Percentiles rank a stretch among this genome's conserved stretches.
Evolutionary conservation across 768 basidiomycete genomes (phyloP).

Genomic region (Trametes meyenii): DNA sequence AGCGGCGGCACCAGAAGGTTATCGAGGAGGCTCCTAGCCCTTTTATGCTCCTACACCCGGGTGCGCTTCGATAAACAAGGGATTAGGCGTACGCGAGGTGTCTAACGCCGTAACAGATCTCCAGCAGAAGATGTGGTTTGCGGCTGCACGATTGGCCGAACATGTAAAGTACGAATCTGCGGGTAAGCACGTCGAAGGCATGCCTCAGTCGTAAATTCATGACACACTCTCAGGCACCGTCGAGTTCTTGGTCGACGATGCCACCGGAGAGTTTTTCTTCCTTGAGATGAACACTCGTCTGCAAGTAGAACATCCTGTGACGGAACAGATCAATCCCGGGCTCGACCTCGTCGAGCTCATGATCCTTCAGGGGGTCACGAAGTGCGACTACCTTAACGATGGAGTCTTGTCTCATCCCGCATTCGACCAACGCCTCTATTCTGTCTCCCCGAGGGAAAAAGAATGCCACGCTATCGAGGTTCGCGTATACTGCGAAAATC

Average conservation of each 20-base stretch:
- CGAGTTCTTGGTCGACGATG: conserved; percentile 64
- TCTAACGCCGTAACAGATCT: conserved; percentile 38
- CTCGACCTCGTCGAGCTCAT: conserved; percentile 68
- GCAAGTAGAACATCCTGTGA: conserved; percentile 70
- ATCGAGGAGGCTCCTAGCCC: conserved; percentile 72
- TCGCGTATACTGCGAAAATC: conserved; percentile 66
- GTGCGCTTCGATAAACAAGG: conserved; percentile 33
- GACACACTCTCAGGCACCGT: conserved; percentile 49
- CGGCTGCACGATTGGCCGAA: conserved; percentile 52
- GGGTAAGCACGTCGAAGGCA: conserved; percentile 37
- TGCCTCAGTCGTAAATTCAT: not conserved
- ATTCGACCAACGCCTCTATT: conserved; percentile 45
- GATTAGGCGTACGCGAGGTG: not conserved
- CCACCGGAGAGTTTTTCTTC: conserved; percentile 59
- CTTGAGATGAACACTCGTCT: conserved; percentile 75
- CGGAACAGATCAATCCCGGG: conserved; percentile 54
- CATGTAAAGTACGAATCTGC: conserved; percentile 60
- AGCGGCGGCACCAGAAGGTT: conserved; percentile 72
- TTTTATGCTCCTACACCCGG: conserved; percentile 49
- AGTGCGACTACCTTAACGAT: conserved; percentile 30
- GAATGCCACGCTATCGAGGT: conserved; percentile 53
- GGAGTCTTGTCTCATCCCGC: conserved; percentile 25
- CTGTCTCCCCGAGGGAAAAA: conserved; percentile 10
- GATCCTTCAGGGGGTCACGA: conserved; percentile 57
- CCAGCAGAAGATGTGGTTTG: conserved; percentile 51